These are phyloP conservation scores for Vitis labrusca DNA, from an alignment of 164 flowering plant genomes.

Conservation along the genomic window DNA sequence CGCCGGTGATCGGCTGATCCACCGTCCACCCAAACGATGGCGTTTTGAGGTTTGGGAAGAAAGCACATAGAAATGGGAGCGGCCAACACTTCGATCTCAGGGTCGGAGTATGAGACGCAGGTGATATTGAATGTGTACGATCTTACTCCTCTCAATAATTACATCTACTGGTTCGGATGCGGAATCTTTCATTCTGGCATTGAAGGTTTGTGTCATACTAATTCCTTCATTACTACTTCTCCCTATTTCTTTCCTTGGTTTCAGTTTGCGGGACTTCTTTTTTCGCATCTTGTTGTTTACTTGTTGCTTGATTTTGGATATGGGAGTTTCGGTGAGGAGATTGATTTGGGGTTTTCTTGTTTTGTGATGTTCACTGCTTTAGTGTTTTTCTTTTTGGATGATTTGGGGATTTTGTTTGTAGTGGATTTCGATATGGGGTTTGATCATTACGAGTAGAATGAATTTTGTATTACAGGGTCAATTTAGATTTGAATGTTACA, in stretches of 20 bases:
- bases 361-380: too few relatives aligned
- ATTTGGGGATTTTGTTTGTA: too few relatives aligned
- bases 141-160: constrained; percentile 69
- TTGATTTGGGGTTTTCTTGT: too few relatives aligned
- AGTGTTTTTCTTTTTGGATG: too few relatives aligned
- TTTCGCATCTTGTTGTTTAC: neutral
- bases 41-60: neutral
- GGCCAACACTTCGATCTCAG: constrained; percentile 22
- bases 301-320: too few relatives aligned
- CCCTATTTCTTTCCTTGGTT: neutral
- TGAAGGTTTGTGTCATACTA: constrained; percentile 43
- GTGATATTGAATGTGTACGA: constrained; percentile 75
- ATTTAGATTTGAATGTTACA: too few relatives aligned
- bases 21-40: neutral
- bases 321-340: too few relatives aligned
- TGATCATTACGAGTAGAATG: too few relatives aligned
- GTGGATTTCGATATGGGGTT: too few relatives aligned
- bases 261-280: neutral
- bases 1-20: neutral
- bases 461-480: too few relatives aligned
- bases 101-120: constrained; percentile 24
- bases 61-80: constrained; percentile 12
- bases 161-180: constrained; percentile 59
- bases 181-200: constrained; percentile 83
- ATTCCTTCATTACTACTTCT: neutral